These are phyloP conservation scores for Actinomortierella wolfii DNA, from an alignment of 371 early-diverging fungal genomes.

Conservation along the genomic window DNA sequence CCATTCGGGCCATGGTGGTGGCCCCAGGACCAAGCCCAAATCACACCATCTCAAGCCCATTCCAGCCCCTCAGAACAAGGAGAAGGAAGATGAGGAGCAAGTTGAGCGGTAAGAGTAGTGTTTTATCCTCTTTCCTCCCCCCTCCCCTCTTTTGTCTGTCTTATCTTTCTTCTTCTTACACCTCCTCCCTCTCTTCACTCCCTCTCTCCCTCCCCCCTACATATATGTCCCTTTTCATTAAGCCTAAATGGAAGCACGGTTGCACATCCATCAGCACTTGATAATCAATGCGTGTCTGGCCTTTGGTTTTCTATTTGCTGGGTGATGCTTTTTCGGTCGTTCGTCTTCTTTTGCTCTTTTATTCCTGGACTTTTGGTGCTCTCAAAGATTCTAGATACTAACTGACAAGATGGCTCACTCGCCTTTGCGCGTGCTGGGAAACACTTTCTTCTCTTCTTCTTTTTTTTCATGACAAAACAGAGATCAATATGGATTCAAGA, in stretches of 20 bases:
- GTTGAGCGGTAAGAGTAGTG: constrained; percentile 28
- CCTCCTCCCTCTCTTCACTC: too few species aligned
- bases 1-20: constrained; percentile 12
- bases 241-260: too few species aligned
- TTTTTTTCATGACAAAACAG: constrained; percentile 30
- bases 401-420: too few species aligned
- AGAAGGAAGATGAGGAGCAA: constrained; percentile 34
- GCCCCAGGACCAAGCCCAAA: constrained; percentile 32
- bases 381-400: too few species aligned
- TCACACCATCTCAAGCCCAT: constrained; percentile 36
- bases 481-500: constrained; percentile 73
- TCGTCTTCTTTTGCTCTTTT: background rate
- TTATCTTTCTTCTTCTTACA: too few species aligned
- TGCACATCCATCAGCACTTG: too few species aligned
- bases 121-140: too few species aligned
- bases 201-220: too few species aligned
- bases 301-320: background rate
- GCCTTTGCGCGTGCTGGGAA: too few species aligned
- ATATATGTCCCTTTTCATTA: too few species aligned
- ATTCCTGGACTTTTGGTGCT: too few species aligned
- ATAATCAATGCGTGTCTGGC: background rate
- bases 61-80: constrained; percentile 21
- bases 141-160: too few species aligned
- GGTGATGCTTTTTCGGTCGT: background rate
- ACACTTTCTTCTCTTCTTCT: constrained; percentile 10